Evolutionary conservation across 2,329 filamentous ascomycete genomes (phyloP), one percentile per base, ranked within the genome.

Genomic region (Colletotrichum camelliae): DNA sequence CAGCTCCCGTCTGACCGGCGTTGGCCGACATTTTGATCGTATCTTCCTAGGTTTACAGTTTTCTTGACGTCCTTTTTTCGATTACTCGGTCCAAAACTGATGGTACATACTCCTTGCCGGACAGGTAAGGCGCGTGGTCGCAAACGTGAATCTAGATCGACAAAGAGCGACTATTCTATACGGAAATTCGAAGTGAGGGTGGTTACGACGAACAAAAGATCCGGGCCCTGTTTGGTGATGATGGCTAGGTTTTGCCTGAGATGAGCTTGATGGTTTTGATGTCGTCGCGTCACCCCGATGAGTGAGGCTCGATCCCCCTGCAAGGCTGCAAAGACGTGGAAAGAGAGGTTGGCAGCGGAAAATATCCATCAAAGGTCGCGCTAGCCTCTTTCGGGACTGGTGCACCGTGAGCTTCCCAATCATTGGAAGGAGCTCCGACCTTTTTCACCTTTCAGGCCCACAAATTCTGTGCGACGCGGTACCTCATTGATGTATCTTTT

Each of bases 291-390:
- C n/a, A 7, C 55, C 39, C 39, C 64, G 70, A 68, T 64, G 43
- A 75, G 65, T 73, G 64, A 75, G 70, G 64, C 73, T 73, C 57
- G 43, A 31, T 60, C 62, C 73, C 66, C 57, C 68, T 75, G 73
- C 73, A 69, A 75, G 73, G 70, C 73, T 75, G 70, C 58, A 68
- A 39, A 68, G 33, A 60, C 24, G 69, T 33, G 39, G 35, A 58
- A 67, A 39, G 57, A 37, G 39, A 68, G 70, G 73, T 73, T 75
- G 70, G 73, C 64, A 39, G 48, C 70, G 70, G 70, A 75, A 75
- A 75, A 75, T 73, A 75, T 75, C 73, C 58, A n/a, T 55, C 58
- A 8, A 16, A 24, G 13, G 8, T 4, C 3, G 13, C 55, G 43
- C 73, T 65, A 75, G 21, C 9, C 70, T 39, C 2, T 2, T 24